Base-by-base conservation (phyloP, 352 stramenopile genomes). In the Phytophthora vignae region DNA sequence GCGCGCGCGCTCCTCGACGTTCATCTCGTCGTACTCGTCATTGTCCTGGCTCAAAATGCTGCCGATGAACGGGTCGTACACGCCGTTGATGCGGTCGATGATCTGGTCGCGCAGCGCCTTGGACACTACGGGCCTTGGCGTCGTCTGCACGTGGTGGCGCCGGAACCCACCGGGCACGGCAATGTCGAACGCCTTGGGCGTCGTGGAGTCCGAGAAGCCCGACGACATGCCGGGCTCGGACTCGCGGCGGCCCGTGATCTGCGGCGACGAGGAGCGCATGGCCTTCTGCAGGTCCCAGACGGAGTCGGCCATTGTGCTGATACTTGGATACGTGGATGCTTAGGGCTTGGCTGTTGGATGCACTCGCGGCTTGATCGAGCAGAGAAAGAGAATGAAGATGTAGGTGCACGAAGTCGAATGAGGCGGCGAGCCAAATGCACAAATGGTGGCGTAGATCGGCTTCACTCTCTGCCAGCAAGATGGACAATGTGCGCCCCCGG, bases 61-160 rank as follows among this genome's bases (percentile, higher is more conserved):
- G 58, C 84, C 84, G 59, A 95, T 95, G 61, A 95, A 93, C 38
- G 87, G 87, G 58, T 95, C 83, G 78, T 95, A 95, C 56, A 94
- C 87, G 55, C 74, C 83, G 56, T 85, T 80, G 56, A 95, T 91
- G 46, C 82, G 79, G 55, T 90, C 78, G 38, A 93, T 75, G 72
- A 95, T 95, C 62, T 90, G 78, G 50, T 90, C 70, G 29, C 87
- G 85, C 48, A 94, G 69, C 3, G 77, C 74, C 73, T 78, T 79
- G 3, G 85, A 93, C 9, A 91, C 83, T 0, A 63, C 53, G 22
- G 80, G 78, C 44, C 64, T 60, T 7, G 57, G 53, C 31, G 81
- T 73, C 40, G 73, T 81, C 48, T 88, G 73, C 27, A 93, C n/a
- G 56, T 92, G 87, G 67, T 94, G 84, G 60, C 83, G 85, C 3